Base-by-base conservation (phyloP, 163 green algal genomes). In the Volvox carteri region DNA sequence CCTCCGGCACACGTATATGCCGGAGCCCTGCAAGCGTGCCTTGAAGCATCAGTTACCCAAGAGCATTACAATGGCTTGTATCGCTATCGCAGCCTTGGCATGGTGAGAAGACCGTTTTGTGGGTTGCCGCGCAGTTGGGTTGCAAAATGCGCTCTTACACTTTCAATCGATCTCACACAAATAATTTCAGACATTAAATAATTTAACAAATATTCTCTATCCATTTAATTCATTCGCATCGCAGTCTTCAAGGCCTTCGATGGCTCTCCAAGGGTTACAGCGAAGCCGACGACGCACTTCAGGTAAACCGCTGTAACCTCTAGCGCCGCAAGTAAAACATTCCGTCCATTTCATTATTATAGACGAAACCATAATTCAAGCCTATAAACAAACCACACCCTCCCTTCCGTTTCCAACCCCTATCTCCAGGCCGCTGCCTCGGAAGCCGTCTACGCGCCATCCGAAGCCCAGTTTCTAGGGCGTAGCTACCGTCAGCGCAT, bases 401-500 rank as follows among this genome's bases (percentile, higher is more conserved):
- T n/a, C n/a, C n/a, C n/a, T n/a, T n/a, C n/a, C n/a, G n/a, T n/a
- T n/a, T n/a, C n/a, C n/a, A n/a, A n/a, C n/a, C n/a, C n/a, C n/a
- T n/a, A n/a, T n/a, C n/a, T n/a, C n/a, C 81, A 87, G 81, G 62
- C 44, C 33, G 58, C 81, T 28, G 41, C 37, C 12, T 30, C 84
- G 2, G 54, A 88, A 23, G 84, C 84, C 4, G 52, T 90, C 16
- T 90, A 83, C 37, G 76, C 75, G 1, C 86, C 86, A 11, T 50
- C 77, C 5, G 86, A 90, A n/a, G 60, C 35, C 0, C 86, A 84
- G 46, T 90, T 86, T 37, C 62, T 90, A 2, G 86, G 76, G 0
- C 86, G 86, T 25, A 83, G 85, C 65, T 90, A 86, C 62, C 62
- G 65, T 2, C 76, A 81, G 35, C 86, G 76, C 46, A 39, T 90